These are phyloP conservation scores for Magnaporthiopsis incrustans DNA, from an alignment of 2,329 filamentous ascomycete genomes.

Conservation along the genomic window DNA sequence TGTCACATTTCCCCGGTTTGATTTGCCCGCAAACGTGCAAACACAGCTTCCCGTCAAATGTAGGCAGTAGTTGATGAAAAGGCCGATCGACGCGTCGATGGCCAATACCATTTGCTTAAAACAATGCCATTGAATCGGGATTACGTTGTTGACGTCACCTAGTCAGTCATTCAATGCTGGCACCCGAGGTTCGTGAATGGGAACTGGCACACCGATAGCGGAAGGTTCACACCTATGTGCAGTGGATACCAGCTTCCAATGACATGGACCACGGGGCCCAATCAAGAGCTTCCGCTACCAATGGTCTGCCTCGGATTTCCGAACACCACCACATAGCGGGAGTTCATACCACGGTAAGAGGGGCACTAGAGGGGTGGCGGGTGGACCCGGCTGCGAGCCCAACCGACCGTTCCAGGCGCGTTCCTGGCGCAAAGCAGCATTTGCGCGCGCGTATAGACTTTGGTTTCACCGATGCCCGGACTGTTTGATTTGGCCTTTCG, in stretches of 20 bases:
- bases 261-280: no score
- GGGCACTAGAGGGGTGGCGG: not conserved
- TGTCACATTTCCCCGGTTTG: not conserved
- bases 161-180: not conserved
- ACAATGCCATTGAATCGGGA: not conserved
- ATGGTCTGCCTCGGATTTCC: not conserved
- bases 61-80: not conserved
- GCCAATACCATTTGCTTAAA: no score
- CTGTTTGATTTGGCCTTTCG: not conserved
- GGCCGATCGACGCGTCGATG: not conserved
- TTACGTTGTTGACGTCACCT: not conserved
- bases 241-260: not conserved
- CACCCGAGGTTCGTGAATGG: not conserved
- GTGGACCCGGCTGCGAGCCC: no score
- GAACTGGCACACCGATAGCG: not conserved
- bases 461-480: not conserved
- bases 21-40: not conserved
- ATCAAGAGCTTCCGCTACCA: not conserved
- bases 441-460: not conserved
- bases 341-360: not conserved
- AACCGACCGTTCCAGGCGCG: not conserved
- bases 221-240: not conserved
- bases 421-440: not conserved
- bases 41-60: not conserved
- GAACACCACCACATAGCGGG: no score